Evolutionary conservation across 176 grass and related monocot genomes (phyloP).

Genomic region (Otatea glauca): DNA sequence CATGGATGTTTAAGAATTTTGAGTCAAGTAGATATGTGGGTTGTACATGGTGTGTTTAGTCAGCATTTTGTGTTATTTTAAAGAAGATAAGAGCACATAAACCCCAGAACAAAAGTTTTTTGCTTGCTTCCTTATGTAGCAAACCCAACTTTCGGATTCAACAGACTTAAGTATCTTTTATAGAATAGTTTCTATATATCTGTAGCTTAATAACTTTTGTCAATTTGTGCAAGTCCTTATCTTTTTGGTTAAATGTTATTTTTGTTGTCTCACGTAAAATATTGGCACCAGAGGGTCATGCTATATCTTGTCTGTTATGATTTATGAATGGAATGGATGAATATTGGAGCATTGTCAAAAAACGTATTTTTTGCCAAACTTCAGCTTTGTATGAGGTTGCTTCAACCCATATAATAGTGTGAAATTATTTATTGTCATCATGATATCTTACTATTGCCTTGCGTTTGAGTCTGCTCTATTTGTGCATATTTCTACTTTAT

Average conservation of each 20-base stretch:
- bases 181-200: background rate
- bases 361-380: background rate
- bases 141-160: background rate
- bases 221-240: background rate
- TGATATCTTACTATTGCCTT: background rate
- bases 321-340: background rate
- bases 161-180: background rate
- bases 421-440: background rate
- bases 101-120: background rate
- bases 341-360: background rate
- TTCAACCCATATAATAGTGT: background rate
- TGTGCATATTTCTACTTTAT: background rate
- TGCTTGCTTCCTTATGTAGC: background rate
- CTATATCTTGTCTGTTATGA: background rate
- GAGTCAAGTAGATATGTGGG: background rate
- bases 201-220: background rate
- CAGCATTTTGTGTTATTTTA: background rate
- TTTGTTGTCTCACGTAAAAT: background rate
- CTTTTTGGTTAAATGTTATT: slow-evolving; percentile 5
- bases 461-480: background rate
- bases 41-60: background rate
- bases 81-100: background rate
- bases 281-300: background rate
- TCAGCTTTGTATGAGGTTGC: slow-evolving; percentile 10
- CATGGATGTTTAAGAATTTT: background rate